These are phyloP conservation scores for Cyberlindnera nakhonratchasimensis DNA, from an alignment of 805 yeast species.

Conservation along the genomic window DNA sequence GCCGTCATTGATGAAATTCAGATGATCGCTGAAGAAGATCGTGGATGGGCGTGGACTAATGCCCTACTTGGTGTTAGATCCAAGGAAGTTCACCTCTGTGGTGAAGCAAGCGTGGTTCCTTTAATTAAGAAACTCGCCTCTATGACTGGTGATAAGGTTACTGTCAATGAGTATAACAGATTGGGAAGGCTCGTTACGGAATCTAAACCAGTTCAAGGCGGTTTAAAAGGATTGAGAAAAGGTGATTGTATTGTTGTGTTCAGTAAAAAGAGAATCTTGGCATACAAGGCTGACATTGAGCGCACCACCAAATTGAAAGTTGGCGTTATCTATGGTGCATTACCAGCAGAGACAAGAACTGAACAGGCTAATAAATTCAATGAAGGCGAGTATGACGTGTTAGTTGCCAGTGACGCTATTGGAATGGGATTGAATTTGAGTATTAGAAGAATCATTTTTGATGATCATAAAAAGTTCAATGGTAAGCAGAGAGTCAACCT, in stretches of 20 bases:
- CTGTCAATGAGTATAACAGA: slow-evolving; percentile 68
- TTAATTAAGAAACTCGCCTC: slow-evolving; percentile 54
- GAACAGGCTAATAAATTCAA: slow-evolving; percentile 81
- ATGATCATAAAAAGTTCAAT: slow-evolving; percentile 63
- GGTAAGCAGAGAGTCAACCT: slow-evolving; percentile 51
- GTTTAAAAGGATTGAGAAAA: slow-evolving; percentile 40
- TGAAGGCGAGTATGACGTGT: slow-evolving; percentile 69
- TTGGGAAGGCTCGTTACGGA: slow-evolving; percentile 67
- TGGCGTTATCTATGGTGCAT: slow-evolving; percentile 90
- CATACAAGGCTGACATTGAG: slow-evolving; percentile 68
- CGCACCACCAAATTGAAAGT: slow-evolving; percentile 57
- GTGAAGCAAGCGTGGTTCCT: slow-evolving; percentile 83
- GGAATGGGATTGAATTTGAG: slow-evolving; percentile 96
- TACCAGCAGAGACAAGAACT: slow-evolving; percentile 92
- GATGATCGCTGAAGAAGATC: slow-evolving; percentile 72
- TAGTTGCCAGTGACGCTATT: slow-evolving; percentile 94
- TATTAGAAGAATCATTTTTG: slow-evolving; percentile 76
- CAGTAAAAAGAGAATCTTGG: slow-evolving; percentile 68
- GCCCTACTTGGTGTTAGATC: slow-evolving; percentile 87
- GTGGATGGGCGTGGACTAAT: slow-evolving; percentile 96
- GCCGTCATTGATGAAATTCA: slow-evolving; percentile 95
- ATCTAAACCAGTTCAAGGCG: slow-evolving; percentile 32
- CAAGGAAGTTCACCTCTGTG: slow-evolving; percentile 86
- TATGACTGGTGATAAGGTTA: slow-evolving; percentile 77
- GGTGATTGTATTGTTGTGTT: slow-evolving; percentile 94